Base-by-base conservation (phyloP, 148 eudicot species). In the Fallopia convolvulus region DNA sequence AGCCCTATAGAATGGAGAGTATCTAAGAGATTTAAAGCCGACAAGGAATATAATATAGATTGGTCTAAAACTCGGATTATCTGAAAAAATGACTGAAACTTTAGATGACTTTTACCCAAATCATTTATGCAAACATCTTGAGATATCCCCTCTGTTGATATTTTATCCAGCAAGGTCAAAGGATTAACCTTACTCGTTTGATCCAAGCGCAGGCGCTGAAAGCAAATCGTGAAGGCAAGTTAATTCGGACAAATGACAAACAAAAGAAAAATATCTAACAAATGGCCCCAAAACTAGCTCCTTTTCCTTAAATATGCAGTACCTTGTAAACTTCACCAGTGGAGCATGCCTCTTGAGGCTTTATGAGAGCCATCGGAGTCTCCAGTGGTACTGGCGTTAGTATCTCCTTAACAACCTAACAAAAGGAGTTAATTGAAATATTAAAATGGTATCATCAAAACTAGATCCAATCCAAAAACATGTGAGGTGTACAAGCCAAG, bases 261-360 rank as follows among this genome's bases (percentile, higher is more conserved):
- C 47, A 46, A 72, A 52, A 49, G 65, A 47, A 30, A 41, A 68
- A 15, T 46, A 14, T 21, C 6, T 55, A 0, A 55, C 23, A 63
- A n/a, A 68, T 15, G n/a, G 39, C 39, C 26, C 15, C 70, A 66
- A 66, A 66, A 66, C n/a, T 14, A 5, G 10, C 68, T 61, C 36
- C 13, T 58, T 61, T 13, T 61, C 68, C 68, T 61, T 61, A 2
- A 8, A 23, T 32, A 32, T 4, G 44, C 72, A 68, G 72, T 68
- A 94, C 99, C 96, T 94, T 94, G 90, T 94, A 94, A 70, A 94
- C 99, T 87, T 91, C 92, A 76, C 87, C 99, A 10, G 99, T 94
- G 76, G 97, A 83, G 77, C 99, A 94, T 55, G 92, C 99, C 84
- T 94, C 90, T 58, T 74, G 91, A 56, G 99, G 99, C 83, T 94